phyloP scores from a whole-genome alignment of 2,329 filamentous ascomycete species.

The Claviceps pazoutovae region DNA sequence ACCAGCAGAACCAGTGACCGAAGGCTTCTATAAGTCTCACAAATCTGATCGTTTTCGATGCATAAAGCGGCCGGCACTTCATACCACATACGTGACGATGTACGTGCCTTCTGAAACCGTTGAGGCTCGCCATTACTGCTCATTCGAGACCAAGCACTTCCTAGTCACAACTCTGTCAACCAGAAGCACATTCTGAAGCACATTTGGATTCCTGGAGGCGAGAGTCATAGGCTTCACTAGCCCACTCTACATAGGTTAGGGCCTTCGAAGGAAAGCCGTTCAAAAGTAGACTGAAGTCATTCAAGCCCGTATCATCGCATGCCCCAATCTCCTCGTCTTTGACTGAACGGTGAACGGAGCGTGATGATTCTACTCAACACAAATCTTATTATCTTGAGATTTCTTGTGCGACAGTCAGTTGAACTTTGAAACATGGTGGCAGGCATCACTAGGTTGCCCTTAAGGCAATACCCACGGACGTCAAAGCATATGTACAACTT shows the following conservation, averaged over 20 bases:
- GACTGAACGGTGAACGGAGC: background rate
- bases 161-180: too few relatives aligned
- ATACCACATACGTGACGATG: background rate
- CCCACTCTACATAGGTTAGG: too few relatives aligned
- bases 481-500: background rate
- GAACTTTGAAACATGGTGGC: background rate
- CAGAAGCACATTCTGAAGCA: too few relatives aligned
- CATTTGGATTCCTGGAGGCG: too few relatives aligned
- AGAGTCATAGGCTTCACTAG: too few relatives aligned
- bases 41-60: background rate
- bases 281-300: too few relatives aligned
- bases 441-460: background rate
- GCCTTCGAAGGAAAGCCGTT: too few relatives aligned
- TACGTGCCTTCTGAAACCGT: background rate
- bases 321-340: background rate
- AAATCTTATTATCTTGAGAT: background rate
- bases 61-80: background rate
- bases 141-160: too few relatives aligned
- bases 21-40: background rate
- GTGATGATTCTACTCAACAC: background rate
- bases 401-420: background rate
- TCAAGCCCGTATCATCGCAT: background rate
- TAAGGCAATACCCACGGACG: background rate
- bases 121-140: too few relatives aligned
- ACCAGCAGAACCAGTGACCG: background rate